Base-by-base conservation (phyloP, 2,329 filamentous ascomycete genomes). In the Venturia carpophila region DNA sequence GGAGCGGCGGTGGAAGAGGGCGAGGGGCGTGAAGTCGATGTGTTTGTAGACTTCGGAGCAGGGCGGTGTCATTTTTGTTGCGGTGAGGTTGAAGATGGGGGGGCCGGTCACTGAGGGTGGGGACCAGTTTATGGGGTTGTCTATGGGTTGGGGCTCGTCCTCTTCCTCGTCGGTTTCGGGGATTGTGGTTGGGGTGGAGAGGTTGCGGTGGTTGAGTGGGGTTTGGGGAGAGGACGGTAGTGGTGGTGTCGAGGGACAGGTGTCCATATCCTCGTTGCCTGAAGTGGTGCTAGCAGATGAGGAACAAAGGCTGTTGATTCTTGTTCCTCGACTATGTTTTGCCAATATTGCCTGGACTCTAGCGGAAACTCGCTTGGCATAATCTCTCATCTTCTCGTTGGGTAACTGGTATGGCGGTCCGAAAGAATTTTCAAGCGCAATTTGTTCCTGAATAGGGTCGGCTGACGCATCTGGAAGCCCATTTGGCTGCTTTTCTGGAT, bases 41-140 rank as follows among this genome's bases (percentile, higher is more conserved):
- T 55, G 63, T 56, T 47, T 52, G 49, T 64, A 52, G 47, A 64
- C 52, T 47, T 52, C 52, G 43, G 58, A 34, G 11, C 49, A 49
- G 17, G 63, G 49, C 19, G 63, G 63, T 15, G 47, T 47, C 27
- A 47, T 30, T 17, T 27, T 19, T 24, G 49, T 58, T 39, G 34
- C 17, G 7, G 24, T 39, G 24, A 60, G 34, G 49, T 58, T 49
- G 63, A 58, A 64, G 63, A 58, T 39, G 9, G 37, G 47, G 6
- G 42, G n/a, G 9, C 45, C 43, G 41, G 24, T 34, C 10, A 39
- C 39, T 15, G 19, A 43, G 24, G 60, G 42, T 30, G 42, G 21
- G 27, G 24, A 7, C 41, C 43, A 47, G 39, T 37, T 5, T 17
- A 11, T 10, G 21, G 41, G 2, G 2, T 39, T 24, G 10, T 17